A percentile compares a stretch with the other conserved stretches of the same genome.
phyloP scores from a whole-genome alignment of 108 stramenopile genomes.

The Skeletonema tropicum region DNA sequence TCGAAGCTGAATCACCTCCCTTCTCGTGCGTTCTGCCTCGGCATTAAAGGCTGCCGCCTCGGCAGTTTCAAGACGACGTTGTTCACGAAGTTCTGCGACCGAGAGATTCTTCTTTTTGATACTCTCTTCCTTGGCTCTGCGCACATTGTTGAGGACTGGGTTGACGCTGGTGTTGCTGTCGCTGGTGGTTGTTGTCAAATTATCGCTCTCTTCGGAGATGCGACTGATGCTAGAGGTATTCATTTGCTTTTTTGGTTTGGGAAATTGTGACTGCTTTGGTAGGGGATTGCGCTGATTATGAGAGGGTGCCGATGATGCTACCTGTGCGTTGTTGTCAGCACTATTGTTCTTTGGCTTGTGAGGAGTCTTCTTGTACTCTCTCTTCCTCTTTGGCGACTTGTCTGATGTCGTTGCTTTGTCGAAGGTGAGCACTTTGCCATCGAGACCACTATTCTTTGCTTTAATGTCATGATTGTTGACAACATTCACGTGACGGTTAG shows the following conservation, averaged over 20 bases:
- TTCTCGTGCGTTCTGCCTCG: constrained; percentile 58
- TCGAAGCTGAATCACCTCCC: constrained; percentile 64
- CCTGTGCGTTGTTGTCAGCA: not conserved
- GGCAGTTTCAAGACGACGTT: constrained; percentile 62
- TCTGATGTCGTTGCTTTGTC: constrained; percentile 13
- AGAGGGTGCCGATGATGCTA: not conserved
- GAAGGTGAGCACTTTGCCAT: constrained; percentile 27
- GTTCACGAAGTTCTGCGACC: constrained; percentile 53
- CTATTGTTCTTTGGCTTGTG: not conserved
- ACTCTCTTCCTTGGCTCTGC: constrained; percentile 36
- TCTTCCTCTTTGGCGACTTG: constrained; percentile 6
- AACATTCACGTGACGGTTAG: constrained; percentile 9
- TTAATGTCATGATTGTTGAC: constrained; percentile 12
- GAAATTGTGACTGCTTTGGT: not conserved
- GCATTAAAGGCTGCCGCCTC: constrained; percentile 62
- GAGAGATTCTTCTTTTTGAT: constrained; percentile 31
- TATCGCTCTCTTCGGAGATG: constrained; percentile 7
- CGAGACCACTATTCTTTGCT: not conserved
- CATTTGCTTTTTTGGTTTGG: not conserved
- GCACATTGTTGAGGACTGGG: constrained; percentile 29
- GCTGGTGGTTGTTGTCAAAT: not conserved
- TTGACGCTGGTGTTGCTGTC: constrained; percentile 17
- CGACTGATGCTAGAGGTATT: not conserved
- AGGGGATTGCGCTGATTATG: not conserved
- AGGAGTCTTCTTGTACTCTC: constrained; percentile 4